These are phyloP conservation scores for Botrytis sinoallii DNA, from an alignment of 2,329 filamentous ascomycete species.

Conservation along the genomic window DNA sequence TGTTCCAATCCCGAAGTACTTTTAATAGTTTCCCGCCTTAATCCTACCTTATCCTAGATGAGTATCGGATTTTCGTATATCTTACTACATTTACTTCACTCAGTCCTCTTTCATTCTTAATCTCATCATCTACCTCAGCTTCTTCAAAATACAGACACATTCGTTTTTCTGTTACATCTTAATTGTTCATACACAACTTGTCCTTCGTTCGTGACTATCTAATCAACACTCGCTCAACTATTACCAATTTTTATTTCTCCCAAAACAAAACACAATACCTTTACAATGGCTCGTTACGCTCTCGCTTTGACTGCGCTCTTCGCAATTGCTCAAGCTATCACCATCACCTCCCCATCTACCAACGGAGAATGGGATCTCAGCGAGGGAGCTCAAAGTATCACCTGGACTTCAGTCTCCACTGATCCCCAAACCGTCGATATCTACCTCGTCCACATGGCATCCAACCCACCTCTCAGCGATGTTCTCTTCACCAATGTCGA, in stretches of 20 bases:
- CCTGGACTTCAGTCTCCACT: slow-evolving; percentile 15
- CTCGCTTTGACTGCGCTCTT: slow-evolving; percentile 15
- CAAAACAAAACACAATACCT: background rate
- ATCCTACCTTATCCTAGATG: background rate
- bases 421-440: slow-evolving; percentile 14
- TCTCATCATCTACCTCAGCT: slow-evolving; percentile 5
- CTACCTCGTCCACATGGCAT: slow-evolving; percentile 18
- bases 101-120: slow-evolving; percentile 1
- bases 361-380: slow-evolving; percentile 16
- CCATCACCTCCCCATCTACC: slow-evolving; percentile 14
- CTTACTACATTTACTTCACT: slow-evolving; percentile 4
- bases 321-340: slow-evolving; percentile 20
- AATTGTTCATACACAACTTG: slow-evolving; percentile 1
- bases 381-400: slow-evolving; percentile 13
- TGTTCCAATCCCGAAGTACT: slow-evolving; percentile 14
- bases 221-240: slow-evolving; percentile 9
- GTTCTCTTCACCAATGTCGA: slow-evolving; percentile 8
- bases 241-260: slow-evolving; percentile 3
- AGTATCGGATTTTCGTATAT: background rate
- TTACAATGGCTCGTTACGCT: slow-evolving; percentile 19
- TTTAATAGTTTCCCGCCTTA: slow-evolving; percentile 13
- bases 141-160: slow-evolving; percentile 7
- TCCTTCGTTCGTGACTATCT: slow-evolving; percentile 15
- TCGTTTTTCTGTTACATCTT: slow-evolving; percentile 10
- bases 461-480: slow-evolving; percentile 13